phyloP scores from a whole-genome alignment of 2,329 filamentous ascomycete species.

The Rutstroemia sp. region DNA sequence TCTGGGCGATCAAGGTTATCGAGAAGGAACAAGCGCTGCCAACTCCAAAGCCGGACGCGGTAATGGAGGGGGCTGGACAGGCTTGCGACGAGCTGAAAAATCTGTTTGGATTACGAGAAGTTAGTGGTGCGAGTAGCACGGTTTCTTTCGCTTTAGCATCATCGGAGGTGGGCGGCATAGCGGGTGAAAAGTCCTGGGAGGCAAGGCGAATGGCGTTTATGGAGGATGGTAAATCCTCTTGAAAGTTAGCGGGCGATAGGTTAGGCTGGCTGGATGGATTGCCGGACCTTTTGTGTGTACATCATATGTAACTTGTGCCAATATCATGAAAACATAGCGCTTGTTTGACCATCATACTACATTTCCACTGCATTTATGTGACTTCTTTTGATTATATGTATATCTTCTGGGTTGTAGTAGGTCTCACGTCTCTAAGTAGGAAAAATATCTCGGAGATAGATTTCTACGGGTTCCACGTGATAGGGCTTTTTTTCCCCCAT shows the following conservation, averaged over 20 bases:
- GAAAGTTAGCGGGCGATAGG: background rate
- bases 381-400: no score
- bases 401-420: no score
- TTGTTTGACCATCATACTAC: background rate
- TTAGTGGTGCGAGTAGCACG: conserved; percentile 4
- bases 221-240: conserved; percentile 10
- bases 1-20: conserved; percentile 27
- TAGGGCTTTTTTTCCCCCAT: no score
- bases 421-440: no score
- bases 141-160: conserved; percentile 12
- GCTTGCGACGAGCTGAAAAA: conserved; percentile 21
- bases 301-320: background rate
- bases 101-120: conserved; percentile 21
- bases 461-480: no score
- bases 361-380: no score
- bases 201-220: conserved; percentile 24
- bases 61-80: conserved; percentile 23
- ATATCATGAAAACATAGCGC: background rate
- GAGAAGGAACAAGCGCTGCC: conserved; percentile 20
- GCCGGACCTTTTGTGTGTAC: background rate
- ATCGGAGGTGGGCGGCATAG: conserved; percentile 6
- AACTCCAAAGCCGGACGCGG: conserved; percentile 19
- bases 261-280: background rate
- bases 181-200: conserved; percentile 23
- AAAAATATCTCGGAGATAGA: no score